Conservation (phyloP, 2,329 filamentous ascomycete species). For the Penicillium janthinellum region DNA sequence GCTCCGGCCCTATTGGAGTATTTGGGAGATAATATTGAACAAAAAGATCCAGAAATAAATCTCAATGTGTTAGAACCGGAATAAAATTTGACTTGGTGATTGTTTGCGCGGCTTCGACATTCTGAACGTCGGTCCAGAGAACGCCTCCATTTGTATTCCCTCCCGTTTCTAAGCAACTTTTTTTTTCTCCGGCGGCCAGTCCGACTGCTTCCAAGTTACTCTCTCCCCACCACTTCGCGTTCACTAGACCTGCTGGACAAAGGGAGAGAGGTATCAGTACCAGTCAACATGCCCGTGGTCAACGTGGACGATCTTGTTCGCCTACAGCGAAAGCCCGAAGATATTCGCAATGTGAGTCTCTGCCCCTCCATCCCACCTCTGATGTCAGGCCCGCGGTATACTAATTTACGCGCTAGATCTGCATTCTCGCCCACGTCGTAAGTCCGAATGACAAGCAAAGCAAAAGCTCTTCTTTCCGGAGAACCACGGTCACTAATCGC, state of each 20-base stretch:
- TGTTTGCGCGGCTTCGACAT: not conserved
- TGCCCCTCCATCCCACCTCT: conserved; percentile 37
- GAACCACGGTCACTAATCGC: not conserved
- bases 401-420: conserved; percentile 65
- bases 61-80: not conserved
- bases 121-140: not conserved
- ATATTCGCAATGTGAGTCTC: conserved; percentile 82
- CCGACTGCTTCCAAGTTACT: not conserved
- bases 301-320: conserved; percentile 85
- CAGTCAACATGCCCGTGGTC: conserved; percentile 79
- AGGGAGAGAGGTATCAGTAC: conserved; percentile 16
- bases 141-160: conserved; percentile 6
- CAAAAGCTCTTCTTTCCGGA: not conserved
- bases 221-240: conserved; percentile 17
- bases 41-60: not conserved
- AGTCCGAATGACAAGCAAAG: conserved; percentile 33
- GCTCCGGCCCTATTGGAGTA: not conserved
- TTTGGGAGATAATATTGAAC: not conserved
- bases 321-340: conserved; percentile 83
- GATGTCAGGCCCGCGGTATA: conserved; percentile 24
- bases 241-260: conserved; percentile 11
- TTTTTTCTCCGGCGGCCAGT: conserved; percentile 19
- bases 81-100: not conserved
- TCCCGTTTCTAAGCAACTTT: conserved; percentile 27
- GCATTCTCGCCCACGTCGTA: conserved; percentile 90